Evolutionary conservation across 495 filamentous ascomycete genomes (phyloP).

Genomic region (Penicillium salamii): DNA sequence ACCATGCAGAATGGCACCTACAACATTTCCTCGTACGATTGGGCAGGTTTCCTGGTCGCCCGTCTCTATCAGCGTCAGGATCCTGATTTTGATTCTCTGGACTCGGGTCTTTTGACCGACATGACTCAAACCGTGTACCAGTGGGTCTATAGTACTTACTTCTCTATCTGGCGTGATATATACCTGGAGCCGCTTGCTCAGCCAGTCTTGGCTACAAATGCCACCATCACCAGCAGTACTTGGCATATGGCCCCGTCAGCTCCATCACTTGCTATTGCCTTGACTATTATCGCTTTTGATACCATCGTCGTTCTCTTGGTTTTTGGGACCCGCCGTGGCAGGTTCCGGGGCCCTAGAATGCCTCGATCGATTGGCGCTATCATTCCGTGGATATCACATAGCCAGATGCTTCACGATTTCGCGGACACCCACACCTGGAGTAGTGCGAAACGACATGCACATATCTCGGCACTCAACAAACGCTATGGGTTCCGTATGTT

Average conservation of each 20-base stretch:
- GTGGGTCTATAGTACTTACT: conserved; percentile 44
- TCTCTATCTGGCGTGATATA: conserved; percentile 37
- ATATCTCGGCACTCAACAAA: conserved; percentile 29
- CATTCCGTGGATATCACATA: conserved; percentile 41
- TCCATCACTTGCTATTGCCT: conserved; percentile 29
- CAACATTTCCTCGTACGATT: conserved; percentile 38
- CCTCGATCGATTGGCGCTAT: conserved; percentile 39
- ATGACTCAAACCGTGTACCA: conserved; percentile 37
- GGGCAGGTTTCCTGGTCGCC: conserved; percentile 41
- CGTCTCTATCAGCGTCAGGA: conserved; percentile 34
- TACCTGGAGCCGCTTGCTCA: conserved; percentile 31
- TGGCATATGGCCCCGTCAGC: conserved; percentile 38
- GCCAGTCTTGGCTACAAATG: conserved; percentile 20
- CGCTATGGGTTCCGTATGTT: conserved; percentile 40
- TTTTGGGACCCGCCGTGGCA: conserved; percentile 37
- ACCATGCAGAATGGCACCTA: conserved; percentile 24
- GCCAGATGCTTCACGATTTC: conserved; percentile 39
- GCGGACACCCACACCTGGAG: conserved; percentile 33
- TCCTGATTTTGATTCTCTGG: conserved; percentile 24
- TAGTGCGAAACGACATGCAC: conserved; percentile 28
- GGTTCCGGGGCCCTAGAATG: conserved; percentile 38
- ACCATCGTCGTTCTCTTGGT: conserved; percentile 38
- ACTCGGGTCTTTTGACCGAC: conserved; percentile 21
- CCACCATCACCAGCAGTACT: conserved; percentile 30
- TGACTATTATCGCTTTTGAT: conserved; percentile 37